Evolutionary conservation across 108 stramenopile genomes (phyloP).

Genomic region (Cyclotella cryptica): DNA sequence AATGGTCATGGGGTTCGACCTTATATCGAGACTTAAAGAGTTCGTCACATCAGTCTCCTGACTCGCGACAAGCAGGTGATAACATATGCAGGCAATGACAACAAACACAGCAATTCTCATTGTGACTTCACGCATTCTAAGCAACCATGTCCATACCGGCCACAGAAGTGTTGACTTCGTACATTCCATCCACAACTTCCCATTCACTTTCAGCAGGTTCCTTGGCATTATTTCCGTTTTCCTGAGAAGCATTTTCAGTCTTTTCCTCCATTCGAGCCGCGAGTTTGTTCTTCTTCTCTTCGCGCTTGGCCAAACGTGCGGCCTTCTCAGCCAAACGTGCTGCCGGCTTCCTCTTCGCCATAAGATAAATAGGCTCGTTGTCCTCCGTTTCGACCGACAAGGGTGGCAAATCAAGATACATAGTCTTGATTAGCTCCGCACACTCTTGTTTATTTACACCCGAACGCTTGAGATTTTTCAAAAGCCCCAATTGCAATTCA

Average conservation of each 20-base stretch:
- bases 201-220: not conserved
- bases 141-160: not conserved
- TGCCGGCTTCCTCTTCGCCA: not conserved
- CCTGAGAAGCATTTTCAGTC: not conserved
- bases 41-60: too few species aligned
- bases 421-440: not conserved
- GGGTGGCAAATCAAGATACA: slow-evolving; percentile 20
- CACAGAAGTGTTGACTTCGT: slow-evolving; percentile 8
- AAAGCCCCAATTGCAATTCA: slow-evolving; percentile 9
- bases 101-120: too few species aligned
- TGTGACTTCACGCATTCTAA: not conserved
- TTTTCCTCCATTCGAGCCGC: not conserved
- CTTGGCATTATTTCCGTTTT: not conserved
- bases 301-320: not conserved
- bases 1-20: too few species aligned
- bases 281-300: not conserved
- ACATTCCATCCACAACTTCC: slow-evolving; percentile 10
- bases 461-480: slow-evolving; percentile 20
- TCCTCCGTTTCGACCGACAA: not conserved
- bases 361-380: not conserved
- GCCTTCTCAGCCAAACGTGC: not conserved
- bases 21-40: too few species aligned
- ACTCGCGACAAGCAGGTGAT: too few species aligned
- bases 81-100: too few species aligned
- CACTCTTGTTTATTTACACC: not conserved